These are phyloP conservation scores for Prunus salicina DNA, from an alignment of 306 rosid genomes.

Conservation along the genomic window DNA sequence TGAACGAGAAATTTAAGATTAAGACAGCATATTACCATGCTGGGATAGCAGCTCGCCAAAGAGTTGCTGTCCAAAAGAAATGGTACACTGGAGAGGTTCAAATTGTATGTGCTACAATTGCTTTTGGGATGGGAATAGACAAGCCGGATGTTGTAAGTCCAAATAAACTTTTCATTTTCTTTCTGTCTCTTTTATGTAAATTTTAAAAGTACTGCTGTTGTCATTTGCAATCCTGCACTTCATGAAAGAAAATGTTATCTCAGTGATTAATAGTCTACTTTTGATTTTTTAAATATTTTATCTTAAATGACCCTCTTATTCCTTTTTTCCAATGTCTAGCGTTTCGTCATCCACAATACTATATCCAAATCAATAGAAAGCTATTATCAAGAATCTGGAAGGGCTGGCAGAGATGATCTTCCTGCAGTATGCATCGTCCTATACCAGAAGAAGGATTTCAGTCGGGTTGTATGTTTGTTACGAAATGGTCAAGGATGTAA, in stretches of 20 bases:
- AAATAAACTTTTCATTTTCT: constrained; percentile 20
- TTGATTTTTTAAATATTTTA: too few species aligned
- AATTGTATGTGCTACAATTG: constrained; percentile 90
- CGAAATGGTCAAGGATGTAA: constrained; percentile 74
- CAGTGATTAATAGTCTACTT: not conserved
- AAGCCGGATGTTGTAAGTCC: constrained; percentile 94
- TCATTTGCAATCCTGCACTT: constrained; percentile 2
- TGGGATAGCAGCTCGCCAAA: constrained; percentile 75
- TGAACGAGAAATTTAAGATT: constrained; percentile 63
- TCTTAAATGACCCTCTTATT: not conserved
- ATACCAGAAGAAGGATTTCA: constrained; percentile 96
- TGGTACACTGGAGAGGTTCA: constrained; percentile 89
- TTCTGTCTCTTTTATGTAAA: not conserved
- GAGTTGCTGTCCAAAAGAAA: constrained; percentile 81
- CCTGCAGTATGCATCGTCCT: constrained; percentile 75
- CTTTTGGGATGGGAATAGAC: constrained; percentile 99
- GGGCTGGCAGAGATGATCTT: constrained; percentile 95
- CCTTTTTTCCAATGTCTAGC: constrained; percentile 46
- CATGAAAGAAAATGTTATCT: not conserved
- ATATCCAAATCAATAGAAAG: constrained; percentile 94
- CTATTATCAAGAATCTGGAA: constrained; percentile 97
- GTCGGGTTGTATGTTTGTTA: constrained; percentile 88
- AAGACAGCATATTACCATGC: constrained; percentile 90
- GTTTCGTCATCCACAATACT: constrained; percentile 87
- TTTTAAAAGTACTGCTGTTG: constrained; percentile 18